Evolutionary conservation across 805 yeast genomes (phyloP).

Genomic region (Schwanniomyces occidentalis): DNA sequence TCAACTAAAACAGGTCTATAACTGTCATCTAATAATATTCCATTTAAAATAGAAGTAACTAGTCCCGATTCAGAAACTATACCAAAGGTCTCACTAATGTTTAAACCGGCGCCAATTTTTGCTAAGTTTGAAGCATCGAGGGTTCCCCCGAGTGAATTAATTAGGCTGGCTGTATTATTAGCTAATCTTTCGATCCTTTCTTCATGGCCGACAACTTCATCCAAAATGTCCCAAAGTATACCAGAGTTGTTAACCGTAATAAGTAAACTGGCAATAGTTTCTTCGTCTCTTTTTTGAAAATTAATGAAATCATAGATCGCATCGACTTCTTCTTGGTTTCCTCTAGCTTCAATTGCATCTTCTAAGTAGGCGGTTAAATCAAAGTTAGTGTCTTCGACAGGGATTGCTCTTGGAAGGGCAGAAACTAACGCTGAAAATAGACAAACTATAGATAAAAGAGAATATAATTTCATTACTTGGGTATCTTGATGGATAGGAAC

Average conservation of each 20-base stretch:
- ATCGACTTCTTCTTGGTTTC: constrained; percentile 8
- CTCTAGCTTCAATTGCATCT: constrained; percentile 9
- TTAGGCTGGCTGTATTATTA: constrained; percentile 27
- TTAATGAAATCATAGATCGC: constrained; percentile 8
- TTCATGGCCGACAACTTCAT: constrained; percentile 34
- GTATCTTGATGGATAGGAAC: too few relatives aligned
- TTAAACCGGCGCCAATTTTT: constrained; percentile 10
- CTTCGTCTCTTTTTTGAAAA: constrained; percentile 21
- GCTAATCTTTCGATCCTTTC: constrained; percentile 27
- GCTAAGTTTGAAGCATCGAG: constrained; percentile 8
- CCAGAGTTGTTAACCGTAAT: constrained; percentile 31
- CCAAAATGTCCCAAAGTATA: constrained; percentile 34
- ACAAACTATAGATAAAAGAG: constrained; percentile 5
- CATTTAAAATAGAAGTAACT: constrained; percentile 33
- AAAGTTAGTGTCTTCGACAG: constrained; percentile 18
- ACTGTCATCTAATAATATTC: constrained; percentile 33
- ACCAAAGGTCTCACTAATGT: constrained; percentile 21
- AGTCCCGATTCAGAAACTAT: constrained; percentile 36
- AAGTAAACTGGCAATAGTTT: constrained; percentile 23
- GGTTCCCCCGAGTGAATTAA: constrained; percentile 10
- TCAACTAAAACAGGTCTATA: constrained; percentile 34
- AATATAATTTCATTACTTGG: constrained; percentile 4
- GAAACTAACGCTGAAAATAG: constrained; percentile 6
- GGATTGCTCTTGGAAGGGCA: constrained; percentile 22
- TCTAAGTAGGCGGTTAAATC: constrained; percentile 17